Base-by-base conservation (phyloP, 2,329 filamentous ascomycete species). In the Pseudogymnoascus sp. region DNA sequence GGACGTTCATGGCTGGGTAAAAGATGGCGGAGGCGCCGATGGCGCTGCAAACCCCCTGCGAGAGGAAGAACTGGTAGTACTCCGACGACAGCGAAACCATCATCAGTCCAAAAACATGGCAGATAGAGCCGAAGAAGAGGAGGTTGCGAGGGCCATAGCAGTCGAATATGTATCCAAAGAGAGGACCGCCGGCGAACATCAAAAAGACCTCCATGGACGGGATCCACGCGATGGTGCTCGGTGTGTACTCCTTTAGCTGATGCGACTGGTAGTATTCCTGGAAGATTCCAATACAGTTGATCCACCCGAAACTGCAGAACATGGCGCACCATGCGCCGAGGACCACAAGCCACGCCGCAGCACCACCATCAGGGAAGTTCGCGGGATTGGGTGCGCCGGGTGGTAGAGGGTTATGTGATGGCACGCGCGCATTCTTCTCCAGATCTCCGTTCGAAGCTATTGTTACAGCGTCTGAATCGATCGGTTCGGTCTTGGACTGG, bases 161-260 rank as follows among this genome's bases (percentile, higher is more conserved):
- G 67, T 90, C 87, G 65, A 80, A 88, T 0, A 86, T 53, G 39
- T 80, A 82, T 1, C 87, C 87, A n/a, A 85, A 78, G 6, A 89
- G 66, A 0, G 84, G 83, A 0, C 85, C 84, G 64, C 79, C 67
- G n/a, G 71, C 66, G 47, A 74, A 70, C 75, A 87, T 78, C 68
- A 82, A 76, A 65, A 80, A 82, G 14, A 79, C 72, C 63, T 84
- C 78, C 6, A 85, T 69, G 0, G 81, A 82, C 0, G 81, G 77
- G 53, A 86, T 85, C 83, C 83, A 86, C n/a, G 82, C 75, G n/a
- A 86, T 75, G 0, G 79, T 80, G 60, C 79, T 82, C 1, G 80
- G 68, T 0, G 80, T 80, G 64, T 82, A 81, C 2, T 74, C 57
- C 5, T 66, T 69, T 2, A 86, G 71, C 15, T 79, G 75, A 6